A percentile compares a stretch with the other conserved stretches of the same genome.
phyloP scores from a whole-genome alignment of 768 basidiomycete species.

The Agaricus subrufescens region DNA sequence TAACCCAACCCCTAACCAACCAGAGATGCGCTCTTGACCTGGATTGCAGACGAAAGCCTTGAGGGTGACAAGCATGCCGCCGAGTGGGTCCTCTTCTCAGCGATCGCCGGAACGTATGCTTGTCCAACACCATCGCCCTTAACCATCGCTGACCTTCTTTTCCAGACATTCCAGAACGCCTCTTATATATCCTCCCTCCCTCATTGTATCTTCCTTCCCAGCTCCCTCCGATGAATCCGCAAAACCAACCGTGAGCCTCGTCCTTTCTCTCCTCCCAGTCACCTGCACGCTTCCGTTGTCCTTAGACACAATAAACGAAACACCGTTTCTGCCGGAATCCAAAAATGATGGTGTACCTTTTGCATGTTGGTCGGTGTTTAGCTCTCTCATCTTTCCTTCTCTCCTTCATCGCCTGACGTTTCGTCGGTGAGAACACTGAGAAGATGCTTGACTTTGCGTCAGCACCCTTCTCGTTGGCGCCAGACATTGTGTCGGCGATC shows the following conservation, averaged over 20 bases:
- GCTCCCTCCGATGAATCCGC: slow-evolving; percentile 25
- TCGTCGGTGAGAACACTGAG: no score
- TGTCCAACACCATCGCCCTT: background rate
- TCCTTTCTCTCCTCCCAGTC: slow-evolving; percentile 54
- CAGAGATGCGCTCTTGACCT: slow-evolving; percentile 55
- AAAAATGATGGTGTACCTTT: no score
- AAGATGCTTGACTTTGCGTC: no score
- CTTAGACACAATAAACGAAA: slow-evolving; percentile 54
- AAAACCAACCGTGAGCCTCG: slow-evolving; percentile 45
- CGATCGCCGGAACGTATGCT: slow-evolving; percentile 60
- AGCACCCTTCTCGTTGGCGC: no score
- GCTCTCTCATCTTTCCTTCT: no score
- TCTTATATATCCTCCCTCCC: slow-evolving; percentile 60
- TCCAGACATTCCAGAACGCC: slow-evolving; percentile 62
- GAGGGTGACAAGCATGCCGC: slow-evolving; percentile 66
- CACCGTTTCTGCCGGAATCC: slow-evolving; percentile 58
- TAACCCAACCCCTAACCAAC: no score
- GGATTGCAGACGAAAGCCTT: slow-evolving; percentile 70
- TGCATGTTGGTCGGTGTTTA: no score
- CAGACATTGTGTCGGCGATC: no score
- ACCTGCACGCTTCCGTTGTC: slow-evolving; percentile 55
- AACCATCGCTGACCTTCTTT: slow-evolving; percentile 2
- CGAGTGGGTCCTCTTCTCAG: slow-evolving; percentile 66
- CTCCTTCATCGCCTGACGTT: no score
- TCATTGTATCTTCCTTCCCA: slow-evolving; percentile 64